Evolutionary conservation across 148 eudicot species (phyloP), one percentile per base, ranked within the genome.

Genomic region (Fallopia convolvulus): DNA sequence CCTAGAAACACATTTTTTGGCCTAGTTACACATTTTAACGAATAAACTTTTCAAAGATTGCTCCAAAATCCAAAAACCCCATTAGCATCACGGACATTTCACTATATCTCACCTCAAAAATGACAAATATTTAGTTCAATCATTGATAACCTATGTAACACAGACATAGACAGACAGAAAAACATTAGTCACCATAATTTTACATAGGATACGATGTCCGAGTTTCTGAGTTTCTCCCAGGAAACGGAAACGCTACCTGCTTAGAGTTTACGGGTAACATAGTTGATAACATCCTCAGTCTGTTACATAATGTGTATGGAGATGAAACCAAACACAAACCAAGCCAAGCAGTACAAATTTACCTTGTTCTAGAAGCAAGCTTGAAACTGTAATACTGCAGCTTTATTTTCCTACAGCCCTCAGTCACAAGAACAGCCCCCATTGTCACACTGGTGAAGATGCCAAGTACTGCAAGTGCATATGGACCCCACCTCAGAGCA

Each of bases 341-440:
- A 36, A 36, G 46, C 44, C 60, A 44, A 71, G 72, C 79, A 76
- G 23, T 60, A 10, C 44, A 68, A n/a, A 75, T 48, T 80, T 75
- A 92, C 99, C 99, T 91, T 77, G 94, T 81, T 52, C 89, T 85
- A 79, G 99, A 91, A 83, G 99, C 99, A 82, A 95, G 93, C 84
- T 89, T 92, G 81, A 92, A 95, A 73, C 99, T 92, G 79, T 89
- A 92, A 77, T 95, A 95, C 76, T 92, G 97, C 80, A 95, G 91
- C 82, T 95, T 92, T 76, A 95, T 83, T 89, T 95, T 95, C 88
- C 99, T 86, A 84, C 91, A 95, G 79, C 99, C 97, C 88, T 95
- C 94, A 33, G 97, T 91, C 79, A 95, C 92, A 56, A 92, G 86
- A 79, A 95, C 99, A 12, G 97, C 97, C 91, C 90, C 93, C 99